Base-by-base conservation (phyloP, 164 flowering plant species). In the Amborella trichopoda region DNA sequence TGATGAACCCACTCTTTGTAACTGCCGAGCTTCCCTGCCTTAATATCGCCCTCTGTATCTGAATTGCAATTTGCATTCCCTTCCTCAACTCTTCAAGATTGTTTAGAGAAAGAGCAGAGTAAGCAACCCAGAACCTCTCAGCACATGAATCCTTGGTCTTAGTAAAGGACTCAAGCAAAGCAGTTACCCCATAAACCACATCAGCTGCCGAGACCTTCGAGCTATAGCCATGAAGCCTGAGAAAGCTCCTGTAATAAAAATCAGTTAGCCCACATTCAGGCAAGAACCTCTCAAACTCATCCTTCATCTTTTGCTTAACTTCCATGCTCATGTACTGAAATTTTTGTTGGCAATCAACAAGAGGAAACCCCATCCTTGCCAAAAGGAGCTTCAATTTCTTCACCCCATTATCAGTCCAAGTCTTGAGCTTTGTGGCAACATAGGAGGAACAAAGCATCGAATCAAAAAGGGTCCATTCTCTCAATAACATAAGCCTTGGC, bases 381-480 rank as follows among this genome's bases (percentile, higher is more conserved):
- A 90, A 68, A 40, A 83, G 84, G 42, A 90, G 83, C 67, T 81
- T 73, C 40, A 90, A 75, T 54, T 74, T 91, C 52, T 91, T 91
- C 76, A 82, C 63, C 14, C 96, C 98, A 46, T 80, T 87, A 53
- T 91, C 98, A 30, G 90, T 91, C 98, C 98, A 91, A 1, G 96
- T 87, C 70, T 87, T 87, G 60, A 91, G 32, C 40, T 87, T 91
- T 6, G 98, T 71, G 1, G 98, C 98, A 33, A 78, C 70, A 45
- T 83, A 91, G 1, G 93, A 83, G n/a, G 98, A 91, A 52, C 95
- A 91, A 48, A 76, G 62, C 98, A 91, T 91, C 1, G 96, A 91
- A 56, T 91, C 98, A 63, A 87, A 91, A 63, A 84, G 61, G 56
- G 74, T 87, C 98, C 98, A 91, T 50, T 91, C 98, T 43, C 80